Percentiles rank a stretch among this genome's conserved stretches.
phyloP scores from a whole-genome alignment of 345 rosid genomes.

The Camelina neglecta region DNA sequence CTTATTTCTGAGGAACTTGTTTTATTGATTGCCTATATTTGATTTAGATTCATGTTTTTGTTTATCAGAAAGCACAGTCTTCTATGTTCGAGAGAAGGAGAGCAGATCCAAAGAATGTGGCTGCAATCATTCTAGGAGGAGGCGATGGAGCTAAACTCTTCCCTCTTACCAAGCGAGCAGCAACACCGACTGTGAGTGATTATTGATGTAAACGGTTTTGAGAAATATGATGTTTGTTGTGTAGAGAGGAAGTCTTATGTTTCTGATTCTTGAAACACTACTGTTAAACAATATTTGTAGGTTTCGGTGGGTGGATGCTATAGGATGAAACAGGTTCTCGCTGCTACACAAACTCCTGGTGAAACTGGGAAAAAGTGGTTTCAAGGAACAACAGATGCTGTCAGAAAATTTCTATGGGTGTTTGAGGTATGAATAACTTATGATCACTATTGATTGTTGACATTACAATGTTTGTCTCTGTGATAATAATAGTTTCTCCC shows the following conservation, averaged over 20 bases:
- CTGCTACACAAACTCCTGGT: slow-evolving; percentile 97
- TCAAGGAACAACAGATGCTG: slow-evolving; percentile 99
- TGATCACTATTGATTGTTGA: not conserved
- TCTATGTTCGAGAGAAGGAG: slow-evolving; percentile 56
- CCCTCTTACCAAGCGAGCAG: slow-evolving; percentile 90
- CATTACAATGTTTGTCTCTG: not conserved
- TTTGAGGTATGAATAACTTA: slow-evolving; percentile 68
- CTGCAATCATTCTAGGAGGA: slow-evolving; percentile 90
- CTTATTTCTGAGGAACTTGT: too few relatives aligned
- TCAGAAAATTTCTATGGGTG: slow-evolving; percentile 91
- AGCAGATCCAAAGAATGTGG: slow-evolving; percentile 87
- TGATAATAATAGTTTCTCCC: not conserved
- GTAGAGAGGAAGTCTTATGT: slow-evolving; percentile 7
- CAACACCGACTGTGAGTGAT: slow-evolving; percentile 87
- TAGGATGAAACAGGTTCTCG: slow-evolving; percentile 81
- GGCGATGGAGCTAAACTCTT: slow-evolving; percentile 91
- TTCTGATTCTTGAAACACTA: slow-evolving; percentile 13
- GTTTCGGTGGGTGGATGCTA: slow-evolving; percentile 97
- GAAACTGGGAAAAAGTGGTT: slow-evolving; percentile 92
- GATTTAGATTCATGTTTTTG: not conserved
- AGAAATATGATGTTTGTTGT: not conserved
- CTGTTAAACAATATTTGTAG: slow-evolving; percentile 48
- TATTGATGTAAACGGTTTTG: not conserved
- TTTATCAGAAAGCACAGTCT: slow-evolving; percentile 55
- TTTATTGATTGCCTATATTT: too few relatives aligned